Evolutionary conservation across 2,329 filamentous ascomycete species (phyloP).

Genomic region (Myriosclerotinia curreyana): DNA sequence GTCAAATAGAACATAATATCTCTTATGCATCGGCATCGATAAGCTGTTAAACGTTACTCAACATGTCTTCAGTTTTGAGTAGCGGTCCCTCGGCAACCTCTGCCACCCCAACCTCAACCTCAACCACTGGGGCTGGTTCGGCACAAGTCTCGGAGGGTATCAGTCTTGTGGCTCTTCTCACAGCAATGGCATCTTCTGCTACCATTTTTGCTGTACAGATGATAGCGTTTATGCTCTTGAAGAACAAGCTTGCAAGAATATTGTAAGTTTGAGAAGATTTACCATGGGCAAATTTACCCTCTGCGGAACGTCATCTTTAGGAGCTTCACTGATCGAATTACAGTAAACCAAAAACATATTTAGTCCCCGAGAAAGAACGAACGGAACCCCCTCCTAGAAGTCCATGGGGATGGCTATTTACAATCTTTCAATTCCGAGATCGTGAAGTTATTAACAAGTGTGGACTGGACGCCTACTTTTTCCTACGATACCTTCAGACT

Average conservation of each 20-base stretch:
- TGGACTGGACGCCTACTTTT: conserved; percentile 95
- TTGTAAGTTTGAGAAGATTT: conserved; percentile 56
- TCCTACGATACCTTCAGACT: conserved; percentile 82
- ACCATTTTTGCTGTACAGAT: conserved; percentile 48
- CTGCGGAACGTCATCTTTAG: not conserved
- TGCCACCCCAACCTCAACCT: not conserved
- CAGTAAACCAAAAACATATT: conserved; percentile 79
- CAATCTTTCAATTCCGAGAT: conserved; percentile 66
- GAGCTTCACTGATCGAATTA: conserved; percentile 24
- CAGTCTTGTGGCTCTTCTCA: conserved; percentile 37
- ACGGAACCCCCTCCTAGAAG: conserved; percentile 67
- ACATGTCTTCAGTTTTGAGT: conserved; percentile 17
- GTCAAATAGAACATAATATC: not conserved
- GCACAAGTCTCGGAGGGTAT: conserved; percentile 36
- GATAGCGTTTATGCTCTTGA: conserved; percentile 69
- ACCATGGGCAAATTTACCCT: not conserved
- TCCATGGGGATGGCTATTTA: conserved; percentile 49
- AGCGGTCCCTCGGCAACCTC: conserved; percentile 12
- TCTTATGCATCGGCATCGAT: conserved; percentile 17
- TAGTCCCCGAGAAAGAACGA: conserved; percentile 81
- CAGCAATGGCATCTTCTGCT: conserved; percentile 37
- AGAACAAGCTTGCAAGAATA: conserved; percentile 76
- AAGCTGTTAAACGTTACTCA: conserved; percentile 10
- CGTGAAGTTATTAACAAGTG: conserved; percentile 91
- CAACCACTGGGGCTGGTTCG: conserved; percentile 20